Percentiles rank a stretch among this genome's conserved stretches.
phyloP scores from a whole-genome alignment of 2,329 filamentous ascomycete species.

The Boeremia lycopersici region DNA sequence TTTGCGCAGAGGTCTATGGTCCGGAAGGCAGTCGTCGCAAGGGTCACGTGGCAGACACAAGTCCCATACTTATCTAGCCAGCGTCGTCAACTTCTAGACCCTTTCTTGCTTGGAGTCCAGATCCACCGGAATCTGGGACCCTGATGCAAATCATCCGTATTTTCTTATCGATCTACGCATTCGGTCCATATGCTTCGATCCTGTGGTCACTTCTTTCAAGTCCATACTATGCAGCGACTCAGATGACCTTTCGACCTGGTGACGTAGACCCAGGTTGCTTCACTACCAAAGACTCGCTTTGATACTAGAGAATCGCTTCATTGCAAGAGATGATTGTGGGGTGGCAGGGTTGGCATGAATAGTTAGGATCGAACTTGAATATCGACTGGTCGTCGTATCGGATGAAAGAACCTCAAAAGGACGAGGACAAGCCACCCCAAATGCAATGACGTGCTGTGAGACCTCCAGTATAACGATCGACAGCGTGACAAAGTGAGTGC shows the following conservation, averaged over 20 bases:
- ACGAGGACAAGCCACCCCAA: background rate
- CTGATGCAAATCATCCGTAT: slow-evolving; percentile 1
- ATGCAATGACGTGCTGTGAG: background rate
- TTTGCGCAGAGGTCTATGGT: background rate
- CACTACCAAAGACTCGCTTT: no score
- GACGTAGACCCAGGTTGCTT: no score
- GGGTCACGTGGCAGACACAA: background rate
- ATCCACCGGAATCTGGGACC: background rate
- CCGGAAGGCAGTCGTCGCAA: background rate
- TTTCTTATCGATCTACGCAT: slow-evolving; percentile 6
- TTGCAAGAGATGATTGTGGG: background rate
- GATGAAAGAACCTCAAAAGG: background rate
- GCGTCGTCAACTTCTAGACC: background rate
- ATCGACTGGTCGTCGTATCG: background rate
- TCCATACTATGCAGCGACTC: no score
- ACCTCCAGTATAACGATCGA: background rate
- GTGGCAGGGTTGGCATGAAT: background rate
- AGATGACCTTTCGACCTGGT: no score
- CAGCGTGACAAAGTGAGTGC: background rate
- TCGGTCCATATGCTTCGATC: background rate
- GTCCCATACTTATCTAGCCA: background rate
- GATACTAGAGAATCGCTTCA: no score
- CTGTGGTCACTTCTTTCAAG: no score
- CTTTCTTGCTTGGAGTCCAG: background rate
- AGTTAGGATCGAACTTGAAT: background rate